Base-by-base conservation (phyloP, 169 alveolate genomes). In the Cryptosporidium tyzzeri region DNA sequence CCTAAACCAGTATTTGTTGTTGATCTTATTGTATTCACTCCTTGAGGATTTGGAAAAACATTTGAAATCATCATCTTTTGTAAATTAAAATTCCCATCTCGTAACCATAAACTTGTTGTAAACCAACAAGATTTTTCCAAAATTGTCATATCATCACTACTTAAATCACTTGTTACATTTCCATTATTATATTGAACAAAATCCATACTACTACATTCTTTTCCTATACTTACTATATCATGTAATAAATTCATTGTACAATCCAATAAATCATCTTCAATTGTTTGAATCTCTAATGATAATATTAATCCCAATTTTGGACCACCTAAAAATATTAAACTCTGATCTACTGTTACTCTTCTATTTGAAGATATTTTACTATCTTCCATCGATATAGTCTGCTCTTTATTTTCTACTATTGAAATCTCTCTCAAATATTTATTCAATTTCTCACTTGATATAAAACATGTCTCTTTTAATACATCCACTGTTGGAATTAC, bases 401-500 rank as follows among this genome's bases (percentile, higher is more conserved):
- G 21, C 18, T 26, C 39, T 0, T 26, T 37, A 2, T n/a, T 37
- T 21, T 12, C 51, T 12, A 23, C 1, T 14, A 7, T 5, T 23
- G 58, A 23, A 31, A 0, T 55, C 12, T 59, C 53, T 31, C 8
- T 31, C 23, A 44, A 21, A 23, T 33, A 35, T 16, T 21, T 65
- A 18, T 67, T 51, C 48, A 80, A n/a, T 26, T 73, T 62, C 53
- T 80, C 89, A 44, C 80, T 62, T 3, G 89, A 62, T 12, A 80
- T 61, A 59, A 65, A 62, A 65, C 89, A 80, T 16, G 89, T 80
- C 55, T 80, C 89, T 37, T 80, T 80, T 14, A 80, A 65, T 26
- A 65, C 89, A 62, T 80, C 89, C 1, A 41, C 62, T 3, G 89
- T 80, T 44, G 89, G 89, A 12, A 80, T 65, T 29, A 80, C 89